Conservation (phyloP, 192 early-diverging fungal species). For the Podila verticillata region DNA sequence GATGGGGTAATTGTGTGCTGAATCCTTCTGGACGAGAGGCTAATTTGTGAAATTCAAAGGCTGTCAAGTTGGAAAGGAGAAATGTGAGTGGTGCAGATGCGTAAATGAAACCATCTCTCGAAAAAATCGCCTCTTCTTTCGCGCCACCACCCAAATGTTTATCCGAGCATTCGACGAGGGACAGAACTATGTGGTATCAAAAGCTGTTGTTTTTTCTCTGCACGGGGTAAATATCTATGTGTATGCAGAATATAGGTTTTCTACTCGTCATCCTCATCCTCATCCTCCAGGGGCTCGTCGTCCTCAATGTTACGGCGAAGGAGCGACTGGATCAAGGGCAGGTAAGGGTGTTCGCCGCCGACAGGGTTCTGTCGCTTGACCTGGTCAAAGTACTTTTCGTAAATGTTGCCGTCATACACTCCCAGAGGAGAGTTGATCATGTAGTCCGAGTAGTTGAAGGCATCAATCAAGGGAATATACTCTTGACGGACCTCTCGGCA, state of each 20-base stretch:
- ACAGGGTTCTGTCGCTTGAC: slow-evolving; percentile 80
- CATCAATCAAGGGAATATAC: slow-evolving; percentile 83
- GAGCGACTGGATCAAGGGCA: slow-evolving; percentile 80
- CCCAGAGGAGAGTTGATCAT: slow-evolving; percentile 90
- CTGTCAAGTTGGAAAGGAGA: too few relatives aligned
- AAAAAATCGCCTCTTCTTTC: too few relatives aligned
- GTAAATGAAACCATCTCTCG: too few relatives aligned
- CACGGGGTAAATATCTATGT: not conserved
- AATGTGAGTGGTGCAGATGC: too few relatives aligned
- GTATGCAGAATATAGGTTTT: not conserved
- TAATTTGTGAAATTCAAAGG: too few relatives aligned
- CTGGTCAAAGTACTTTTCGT: slow-evolving; percentile 83
- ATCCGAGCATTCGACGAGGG: too few relatives aligned
- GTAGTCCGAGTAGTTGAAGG: slow-evolving; percentile 89
- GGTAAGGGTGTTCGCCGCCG: slow-evolving; percentile 71
- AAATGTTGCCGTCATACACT: slow-evolving; percentile 83
- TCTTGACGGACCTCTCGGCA: slow-evolving; percentile 76
- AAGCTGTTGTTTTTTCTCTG: too few relatives aligned
- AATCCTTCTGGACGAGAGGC: not conserved
- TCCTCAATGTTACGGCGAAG: slow-evolving; percentile 62
- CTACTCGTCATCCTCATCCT: slow-evolving; percentile 65
- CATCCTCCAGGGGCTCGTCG: slow-evolving; percentile 64
- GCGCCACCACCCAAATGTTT: too few relatives aligned
- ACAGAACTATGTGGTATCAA: too few relatives aligned
- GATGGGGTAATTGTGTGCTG: too few relatives aligned